Evolutionary conservation across 257 asterid species (phyloP).

Genomic region (Misopates orontium): DNA sequence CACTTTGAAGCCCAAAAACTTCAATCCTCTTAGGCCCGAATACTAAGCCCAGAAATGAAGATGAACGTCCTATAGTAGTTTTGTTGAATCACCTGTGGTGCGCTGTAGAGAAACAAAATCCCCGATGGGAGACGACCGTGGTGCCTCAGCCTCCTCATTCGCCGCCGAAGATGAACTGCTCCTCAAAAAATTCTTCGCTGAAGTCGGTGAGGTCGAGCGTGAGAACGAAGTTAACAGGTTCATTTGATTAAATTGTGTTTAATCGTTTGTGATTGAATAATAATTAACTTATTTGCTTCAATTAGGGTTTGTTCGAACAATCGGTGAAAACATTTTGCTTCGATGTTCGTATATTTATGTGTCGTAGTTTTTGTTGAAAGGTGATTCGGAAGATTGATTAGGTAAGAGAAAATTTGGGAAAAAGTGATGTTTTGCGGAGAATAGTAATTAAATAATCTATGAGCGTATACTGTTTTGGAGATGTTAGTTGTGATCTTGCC

Average conservation of each 20-base stretch:
- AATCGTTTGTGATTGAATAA: constrained; percentile 19
- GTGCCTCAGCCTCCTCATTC: constrained; percentile 39
- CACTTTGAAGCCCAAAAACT: no score
- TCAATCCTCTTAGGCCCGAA: no score
- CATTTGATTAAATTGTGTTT: constrained; percentile 2
- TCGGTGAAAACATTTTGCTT: not conserved
- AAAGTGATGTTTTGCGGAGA: constrained; percentile 11
- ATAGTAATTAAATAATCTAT: not conserved
- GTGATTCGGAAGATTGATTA: constrained; percentile 3
- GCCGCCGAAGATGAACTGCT: constrained; percentile 64
- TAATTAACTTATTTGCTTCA: not conserved
- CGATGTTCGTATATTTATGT: not conserved
- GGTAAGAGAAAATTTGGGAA: not conserved
- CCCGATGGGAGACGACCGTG: constrained; percentile 68
- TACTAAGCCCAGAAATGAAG: no score
- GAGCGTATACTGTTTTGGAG: no score
- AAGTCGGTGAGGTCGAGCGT: constrained; percentile 98
- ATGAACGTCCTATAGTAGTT: no score
- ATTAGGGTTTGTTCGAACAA: constrained; percentile 5
- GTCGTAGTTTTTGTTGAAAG: constrained; percentile 15
- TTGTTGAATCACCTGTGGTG: no score
- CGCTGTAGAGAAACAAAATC: no score
- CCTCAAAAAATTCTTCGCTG: constrained; percentile 87
- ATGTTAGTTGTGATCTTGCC: not conserved
- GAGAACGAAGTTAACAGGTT: constrained; percentile 93